Conservation (phyloP, 1,284 basidiomycete species). For the Leccinum pachyderme region DNA sequence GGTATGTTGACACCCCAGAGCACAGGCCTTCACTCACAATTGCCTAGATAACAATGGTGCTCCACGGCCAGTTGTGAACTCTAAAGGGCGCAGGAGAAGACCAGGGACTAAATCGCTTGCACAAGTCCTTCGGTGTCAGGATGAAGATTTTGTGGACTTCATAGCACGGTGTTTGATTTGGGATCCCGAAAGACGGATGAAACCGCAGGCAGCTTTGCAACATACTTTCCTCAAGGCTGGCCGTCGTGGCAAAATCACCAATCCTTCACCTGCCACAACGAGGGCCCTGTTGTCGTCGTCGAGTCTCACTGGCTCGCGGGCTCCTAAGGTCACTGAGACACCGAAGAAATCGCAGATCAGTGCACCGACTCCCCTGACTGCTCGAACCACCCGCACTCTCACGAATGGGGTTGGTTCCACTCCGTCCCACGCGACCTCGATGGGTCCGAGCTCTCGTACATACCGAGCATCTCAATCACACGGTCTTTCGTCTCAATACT, state of each 20-base stretch:
- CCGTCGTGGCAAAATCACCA: constrained; percentile 50
- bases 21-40: constrained; percentile 1
- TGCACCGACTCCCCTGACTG: constrained; percentile 79
- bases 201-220: constrained; percentile 90
- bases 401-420: constrained; percentile 54
- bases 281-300: constrained; percentile 57
- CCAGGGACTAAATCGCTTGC: constrained; percentile 89
- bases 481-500: constrained; percentile 49
- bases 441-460: constrained; percentile 50
- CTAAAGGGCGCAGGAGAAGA: constrained; percentile 90
- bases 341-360: constrained; percentile 85
- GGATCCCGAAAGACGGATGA: constrained; percentile 96
- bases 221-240: constrained; percentile 84
- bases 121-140: constrained; percentile 85
- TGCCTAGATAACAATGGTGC: constrained; percentile 83
- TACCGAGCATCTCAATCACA: constrained; percentile 55
- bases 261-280: constrained; percentile 43
- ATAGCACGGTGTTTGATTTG: constrained; percentile 94
- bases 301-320: constrained; percentile 45
- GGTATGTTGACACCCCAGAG: constrained; percentile 51
- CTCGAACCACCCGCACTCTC: constrained; percentile 58
- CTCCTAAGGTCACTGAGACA: constrained; percentile 62
- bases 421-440: constrained; percentile 48
- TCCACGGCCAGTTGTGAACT: constrained; percentile 93
- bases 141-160: constrained; percentile 89